These are phyloP conservation scores for Alternaria ventricosa DNA, from an alignment of 2,329 filamentous ascomycete genomes.

Conservation along the genomic window DNA sequence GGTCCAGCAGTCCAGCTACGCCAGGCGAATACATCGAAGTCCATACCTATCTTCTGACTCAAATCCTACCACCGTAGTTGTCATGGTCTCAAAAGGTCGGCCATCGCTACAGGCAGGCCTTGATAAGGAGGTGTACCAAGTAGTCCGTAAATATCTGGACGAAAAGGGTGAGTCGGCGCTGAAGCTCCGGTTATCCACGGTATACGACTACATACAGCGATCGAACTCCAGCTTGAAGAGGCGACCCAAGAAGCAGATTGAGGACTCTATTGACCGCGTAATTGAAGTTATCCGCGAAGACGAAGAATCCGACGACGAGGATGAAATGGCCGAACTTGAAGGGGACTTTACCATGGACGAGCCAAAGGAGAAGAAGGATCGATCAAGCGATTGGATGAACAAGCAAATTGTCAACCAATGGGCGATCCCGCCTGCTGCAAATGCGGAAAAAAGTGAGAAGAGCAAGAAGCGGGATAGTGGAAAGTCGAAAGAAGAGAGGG, in stretches of 20 bases:
- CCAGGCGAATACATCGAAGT: neutral
- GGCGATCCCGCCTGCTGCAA: constrained; percentile 46
- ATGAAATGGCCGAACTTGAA: constrained; percentile 59
- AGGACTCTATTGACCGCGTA: constrained; percentile 85
- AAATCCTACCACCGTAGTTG: neutral
- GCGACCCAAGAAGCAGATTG: constrained; percentile 79
- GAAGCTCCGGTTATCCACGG: constrained; percentile 63
- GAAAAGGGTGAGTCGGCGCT: constrained; percentile 58
- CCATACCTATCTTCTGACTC: neutral
- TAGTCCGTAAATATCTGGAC: constrained; percentile 78
- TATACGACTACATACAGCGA: constrained; percentile 80
- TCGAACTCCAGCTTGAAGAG: constrained; percentile 89
- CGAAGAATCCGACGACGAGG: constrained; percentile 58
- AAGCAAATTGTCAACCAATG: constrained; percentile 67
- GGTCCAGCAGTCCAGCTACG: neutral
- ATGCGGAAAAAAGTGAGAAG: constrained; percentile 41
- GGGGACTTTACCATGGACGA: constrained; percentile 41
- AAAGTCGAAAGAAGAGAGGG: constrained; percentile 69
- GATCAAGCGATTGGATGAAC: constrained; percentile 66
- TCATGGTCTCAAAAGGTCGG: constrained; percentile 38
- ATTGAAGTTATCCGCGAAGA: constrained; percentile 74
- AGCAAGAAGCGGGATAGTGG: constrained; percentile 52
- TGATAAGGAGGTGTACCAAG: constrained; percentile 70
- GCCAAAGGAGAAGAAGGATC: constrained; percentile 27
- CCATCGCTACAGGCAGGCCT: constrained; percentile 47